Conservation (phyloP, 257 asterid species). For the Fraxinus americana region DNA sequence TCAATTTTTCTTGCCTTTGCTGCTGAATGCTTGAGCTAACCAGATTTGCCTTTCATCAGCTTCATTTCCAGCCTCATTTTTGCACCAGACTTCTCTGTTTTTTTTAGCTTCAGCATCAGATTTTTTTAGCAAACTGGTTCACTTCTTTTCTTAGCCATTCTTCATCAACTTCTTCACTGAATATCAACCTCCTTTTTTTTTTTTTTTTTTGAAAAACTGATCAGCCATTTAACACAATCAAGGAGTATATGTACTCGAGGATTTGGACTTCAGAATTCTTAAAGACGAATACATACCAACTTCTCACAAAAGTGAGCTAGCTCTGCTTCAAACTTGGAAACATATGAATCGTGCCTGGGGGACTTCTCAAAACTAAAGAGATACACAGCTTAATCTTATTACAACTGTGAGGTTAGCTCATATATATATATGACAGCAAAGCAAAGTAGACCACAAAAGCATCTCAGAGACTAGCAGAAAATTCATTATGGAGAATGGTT, state of each 20-base stretch:
- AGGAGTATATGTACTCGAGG: constrained; percentile 1
- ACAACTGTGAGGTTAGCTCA: constrained; percentile 18
- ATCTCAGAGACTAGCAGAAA: background rate
- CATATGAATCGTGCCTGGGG: constrained; percentile 78
- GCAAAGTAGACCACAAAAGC: background rate
- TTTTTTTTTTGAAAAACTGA: no score
- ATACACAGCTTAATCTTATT: constrained; percentile 29
- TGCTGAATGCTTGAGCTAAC: no score
- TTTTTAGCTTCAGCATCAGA: no score
- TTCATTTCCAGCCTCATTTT: no score
- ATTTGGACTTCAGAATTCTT: constrained; percentile 9
- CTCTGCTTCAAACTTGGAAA: constrained; percentile 93
- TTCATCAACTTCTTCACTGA: no score
- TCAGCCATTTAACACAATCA: no score
- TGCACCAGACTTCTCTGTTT: no score
- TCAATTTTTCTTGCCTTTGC: no score
- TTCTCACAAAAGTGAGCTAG: constrained; percentile 92
- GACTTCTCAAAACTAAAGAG: constrained; percentile 83
- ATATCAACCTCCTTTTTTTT: no score
- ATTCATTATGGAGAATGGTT: background rate
- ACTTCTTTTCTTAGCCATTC: no score
- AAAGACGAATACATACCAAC: constrained; percentile 59
- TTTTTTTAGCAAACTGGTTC: no score
- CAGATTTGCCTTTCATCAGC: no score
- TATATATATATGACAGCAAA: constrained; percentile 9